Base-by-base conservation (phyloP, 495 filamentous ascomycete species). In the Penicillium macrosclerotiorum region DNA sequence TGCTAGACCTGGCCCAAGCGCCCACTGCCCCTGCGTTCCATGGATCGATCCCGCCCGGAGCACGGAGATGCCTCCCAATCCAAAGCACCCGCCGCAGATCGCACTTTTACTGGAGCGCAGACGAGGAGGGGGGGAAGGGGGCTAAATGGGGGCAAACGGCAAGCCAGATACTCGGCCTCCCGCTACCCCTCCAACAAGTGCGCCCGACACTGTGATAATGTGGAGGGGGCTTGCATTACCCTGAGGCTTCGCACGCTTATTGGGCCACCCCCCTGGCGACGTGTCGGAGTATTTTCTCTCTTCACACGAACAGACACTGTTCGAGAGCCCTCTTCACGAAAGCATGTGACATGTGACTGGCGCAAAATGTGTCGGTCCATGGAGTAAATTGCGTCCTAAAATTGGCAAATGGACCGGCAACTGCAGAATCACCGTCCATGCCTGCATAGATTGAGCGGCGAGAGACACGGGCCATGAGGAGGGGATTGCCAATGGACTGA, bases 351-450 rank as follows among this genome's bases (percentile, higher is more conserved):
- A 48, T 44, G 48, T 52, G 47, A 43, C 34, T 43, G 30, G 41
- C 17, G 48, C 23, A 3, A 25, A 27, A 45, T 50, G 45, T 32
- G 38, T 39, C 30, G 25, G 20, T 49, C 16, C 25, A 12, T 8
- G 37, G 29, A 20, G 27, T n/a, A 25, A 37, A 11, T 32, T 49
- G 42, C 42, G 38, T 43, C 32, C 29, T 37, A 27, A 37, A 30
- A 51, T 55, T 56, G 14, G 22, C 14, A 45, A 45, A 11, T 37
- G 33, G 53, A 45, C 53, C 49, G 45, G 47, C 40, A 50, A 52
- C 48, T 60, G 59, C 59, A 63, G 56, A 43, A 53, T 59, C 52
- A 59, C 55, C 29, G 13, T n/a, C n/a, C n/a, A n/a, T n/a, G n/a
- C n/a, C n/a, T n/a, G n/a, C n/a, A n/a, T n/a, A n/a, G n/a, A n/a